Evolutionary conservation across 2,329 filamentous ascomycete genomes (phyloP).

Genomic region (Penicillium sp.): DNA sequence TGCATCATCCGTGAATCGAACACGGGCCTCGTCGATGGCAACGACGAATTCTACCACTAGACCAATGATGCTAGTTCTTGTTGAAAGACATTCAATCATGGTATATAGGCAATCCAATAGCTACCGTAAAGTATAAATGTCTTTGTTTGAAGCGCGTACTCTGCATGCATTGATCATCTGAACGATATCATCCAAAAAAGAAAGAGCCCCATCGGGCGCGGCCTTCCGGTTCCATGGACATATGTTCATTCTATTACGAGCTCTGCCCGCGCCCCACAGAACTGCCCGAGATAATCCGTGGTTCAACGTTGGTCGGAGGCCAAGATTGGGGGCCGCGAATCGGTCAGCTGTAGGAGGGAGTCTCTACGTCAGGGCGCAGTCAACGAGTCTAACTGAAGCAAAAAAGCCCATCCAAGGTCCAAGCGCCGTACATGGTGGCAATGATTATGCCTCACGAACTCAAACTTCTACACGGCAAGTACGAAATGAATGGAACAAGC

Average conservation of each 20-base stretch:
- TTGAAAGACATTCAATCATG: fast-evolving
- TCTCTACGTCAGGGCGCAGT: slow-evolving; percentile 1
- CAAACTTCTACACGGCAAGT: neutral
- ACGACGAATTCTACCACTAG: slow-evolving; percentile 48
- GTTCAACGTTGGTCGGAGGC: neutral
- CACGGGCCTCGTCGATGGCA: slow-evolving; percentile 48
- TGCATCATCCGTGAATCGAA: slow-evolving; percentile 50
- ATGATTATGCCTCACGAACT: neutral
- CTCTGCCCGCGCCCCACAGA: neutral
- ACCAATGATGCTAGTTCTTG: slow-evolving; percentile 40
- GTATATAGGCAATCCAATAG: neutral
- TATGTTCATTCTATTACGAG: neutral
- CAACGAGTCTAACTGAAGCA: neutral
- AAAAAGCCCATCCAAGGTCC: neutral
- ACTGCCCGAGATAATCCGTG: neutral
- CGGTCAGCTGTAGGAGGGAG: neutral
- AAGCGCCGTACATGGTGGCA: neutral
- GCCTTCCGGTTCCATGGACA: neutral
- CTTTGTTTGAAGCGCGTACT: neutral
- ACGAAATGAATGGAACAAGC: neutral
- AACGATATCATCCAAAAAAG: neutral
- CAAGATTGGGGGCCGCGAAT: slow-evolving; percentile 1
- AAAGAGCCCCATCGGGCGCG: neutral
- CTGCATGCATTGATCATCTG: neutral
- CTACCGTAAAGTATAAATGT: too few relatives aligned